Evolutionary conservation across 495 filamentous ascomycete species (phyloP), one percentile per base, ranked within the genome.

Genomic region (Xylaria acuta): DNA sequence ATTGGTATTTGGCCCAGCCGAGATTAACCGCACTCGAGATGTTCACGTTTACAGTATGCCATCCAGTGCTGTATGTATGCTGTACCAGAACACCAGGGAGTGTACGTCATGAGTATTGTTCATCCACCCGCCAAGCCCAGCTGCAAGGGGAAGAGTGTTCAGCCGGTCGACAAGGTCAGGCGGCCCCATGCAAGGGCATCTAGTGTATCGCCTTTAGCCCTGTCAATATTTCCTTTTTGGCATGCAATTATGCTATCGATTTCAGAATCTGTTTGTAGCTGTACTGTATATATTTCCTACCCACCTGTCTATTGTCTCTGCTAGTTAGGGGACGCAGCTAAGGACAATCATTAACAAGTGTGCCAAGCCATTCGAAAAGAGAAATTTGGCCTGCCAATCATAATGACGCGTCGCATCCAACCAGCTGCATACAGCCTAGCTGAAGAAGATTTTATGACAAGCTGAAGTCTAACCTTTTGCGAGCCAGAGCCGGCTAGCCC

Each of bases 101-200:
- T 22, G 0, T 51, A 56, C 65, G 65, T 67, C 65, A 67, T 67
- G 65, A 67, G 5, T 49, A 65, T 32, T 20, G 43, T 65, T 65
- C 63, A 49, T 51, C 63, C 63, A 45, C 63, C 3, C 30, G 63
- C 63, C 41, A 65, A 49, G 63, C 63, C 27, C 7, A 11, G 32
- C n/a, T 51, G 5, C 49, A 38, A 41, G 47, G 49, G 65, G 65
- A 56, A 67, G n/a, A 67, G 65, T 56, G 65, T 56, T 67, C 65
- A 67, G 36, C 65, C 65, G 64, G 64, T 38, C 45, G 45, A 45
- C 30, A n/a, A n/a, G n/a, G 20, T 9, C 32, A 36, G 18, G 34
- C 64, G n/a, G 16, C 47, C 45, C 45, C 43, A 16, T 3, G 22
- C 43, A 18, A 41, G 43, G 40, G 22, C 7, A 47, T 7, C n/a